Conservation (phyloP, 1,284 basidiomycete genomes). For the Ustilago tritici region DNA sequence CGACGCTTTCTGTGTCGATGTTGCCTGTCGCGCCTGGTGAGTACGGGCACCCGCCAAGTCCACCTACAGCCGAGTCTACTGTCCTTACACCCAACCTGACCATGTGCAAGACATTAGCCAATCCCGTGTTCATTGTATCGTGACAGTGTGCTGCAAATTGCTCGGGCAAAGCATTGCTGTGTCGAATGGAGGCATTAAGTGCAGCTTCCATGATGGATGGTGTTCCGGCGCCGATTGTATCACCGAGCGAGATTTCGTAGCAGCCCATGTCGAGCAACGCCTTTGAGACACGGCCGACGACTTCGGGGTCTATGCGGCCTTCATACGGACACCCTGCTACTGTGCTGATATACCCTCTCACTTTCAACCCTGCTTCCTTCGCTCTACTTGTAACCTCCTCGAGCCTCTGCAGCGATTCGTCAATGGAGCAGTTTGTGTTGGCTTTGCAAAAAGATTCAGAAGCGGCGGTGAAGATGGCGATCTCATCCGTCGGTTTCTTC, state of each 20-base stretch:
- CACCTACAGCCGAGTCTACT: conserved; percentile 78
- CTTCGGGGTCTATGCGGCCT: conserved; percentile 78
- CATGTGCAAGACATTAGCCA: conserved; percentile 72
- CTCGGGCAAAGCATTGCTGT: conserved; percentile 4
- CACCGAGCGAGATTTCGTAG: conserved; percentile 90
- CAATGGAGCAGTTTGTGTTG: conserved; percentile 84
- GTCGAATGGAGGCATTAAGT: conserved; percentile 77
- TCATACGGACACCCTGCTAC: conserved; percentile 84
- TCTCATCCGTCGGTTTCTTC: conserved; percentile 77
- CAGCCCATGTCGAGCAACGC: conserved; percentile 88
- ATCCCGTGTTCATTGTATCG: conserved; percentile 87
- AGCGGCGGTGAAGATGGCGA: conserved; percentile 89
- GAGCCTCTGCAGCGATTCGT: conserved; percentile 79
- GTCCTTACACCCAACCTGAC: conserved; percentile 72
- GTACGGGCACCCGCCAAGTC: conserved; percentile 93
- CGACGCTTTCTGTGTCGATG: conserved; percentile 75
- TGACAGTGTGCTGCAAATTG: conserved; percentile 77
- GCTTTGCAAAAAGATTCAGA: conserved; percentile 85
- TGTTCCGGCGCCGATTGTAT: conserved; percentile 89
- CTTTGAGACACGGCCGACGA: conserved; percentile 79
- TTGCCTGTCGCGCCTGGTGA: conserved; percentile 79
- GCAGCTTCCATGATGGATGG: conserved; percentile 78
- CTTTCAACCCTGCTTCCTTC: conserved; percentile 76
- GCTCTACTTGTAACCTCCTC: conserved; percentile 78
- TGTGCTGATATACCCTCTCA: conserved; percentile 85